Conservation (phyloP, 2,329 filamentous ascomycete species). For the Tolypocladium endophyticum region DNA sequence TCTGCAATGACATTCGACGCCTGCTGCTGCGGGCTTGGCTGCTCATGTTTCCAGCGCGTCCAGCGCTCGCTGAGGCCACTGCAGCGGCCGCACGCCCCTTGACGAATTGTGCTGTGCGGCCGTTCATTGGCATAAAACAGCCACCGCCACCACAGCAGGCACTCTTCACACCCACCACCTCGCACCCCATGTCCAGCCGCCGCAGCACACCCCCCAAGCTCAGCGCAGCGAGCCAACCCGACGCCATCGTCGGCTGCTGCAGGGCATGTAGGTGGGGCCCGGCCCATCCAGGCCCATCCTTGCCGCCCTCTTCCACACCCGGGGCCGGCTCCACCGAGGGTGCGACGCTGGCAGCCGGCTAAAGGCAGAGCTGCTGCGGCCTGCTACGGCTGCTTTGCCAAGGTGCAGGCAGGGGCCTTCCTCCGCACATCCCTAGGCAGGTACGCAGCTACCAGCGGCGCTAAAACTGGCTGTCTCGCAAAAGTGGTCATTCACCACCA, state of each 20-base stretch:
- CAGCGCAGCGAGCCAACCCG: not conserved
- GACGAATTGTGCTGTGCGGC: not conserved
- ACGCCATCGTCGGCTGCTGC: not conserved
- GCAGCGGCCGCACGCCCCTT: not conserved
- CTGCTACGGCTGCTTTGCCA: not conserved
- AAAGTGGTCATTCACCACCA: slow-evolving; percentile 5
- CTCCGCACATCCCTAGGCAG: slow-evolving; percentile 1
- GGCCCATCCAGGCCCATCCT: not conserved
- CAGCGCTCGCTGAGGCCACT: not conserved
- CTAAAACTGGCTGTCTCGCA: slow-evolving; percentile 5
- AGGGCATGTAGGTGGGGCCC: slow-evolving; percentile 2
- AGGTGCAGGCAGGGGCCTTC: not conserved
- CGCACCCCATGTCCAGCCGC: not conserved
- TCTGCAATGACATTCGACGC: not conserved
- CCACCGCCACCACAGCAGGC: not conserved
- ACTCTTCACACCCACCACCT: not conserved
- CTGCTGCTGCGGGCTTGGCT: not conserved
- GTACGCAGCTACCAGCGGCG: slow-evolving; percentile 6
- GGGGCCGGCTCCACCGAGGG: not conserved
- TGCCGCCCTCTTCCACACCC: not conserved
- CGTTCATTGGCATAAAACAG: not conserved
- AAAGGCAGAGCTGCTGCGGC: not conserved
- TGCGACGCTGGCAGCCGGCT: not conserved
- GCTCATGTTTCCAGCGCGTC: not conserved
- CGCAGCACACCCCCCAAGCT: not conserved